Evolutionary conservation across 305 asterid genomes (phyloP).

Genomic region (Stenogyne calaminthoides): DNA sequence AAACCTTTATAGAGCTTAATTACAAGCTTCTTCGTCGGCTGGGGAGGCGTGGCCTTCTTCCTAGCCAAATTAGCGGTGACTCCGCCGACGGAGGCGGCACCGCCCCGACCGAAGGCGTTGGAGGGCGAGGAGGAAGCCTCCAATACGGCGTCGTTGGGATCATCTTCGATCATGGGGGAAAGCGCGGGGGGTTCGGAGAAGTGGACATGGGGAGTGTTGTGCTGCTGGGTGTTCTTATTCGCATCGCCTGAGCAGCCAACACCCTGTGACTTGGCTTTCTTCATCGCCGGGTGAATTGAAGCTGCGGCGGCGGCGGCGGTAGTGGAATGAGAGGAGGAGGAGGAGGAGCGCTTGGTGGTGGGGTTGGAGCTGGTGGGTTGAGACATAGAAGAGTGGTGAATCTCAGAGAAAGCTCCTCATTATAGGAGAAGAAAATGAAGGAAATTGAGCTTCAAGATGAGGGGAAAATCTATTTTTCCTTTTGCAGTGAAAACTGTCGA

Average conservation of each 20-base stretch:
- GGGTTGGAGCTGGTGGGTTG: slow-evolving; percentile 50
- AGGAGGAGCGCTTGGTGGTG: slow-evolving; percentile 56
- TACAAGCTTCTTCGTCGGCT: slow-evolving; percentile 68
- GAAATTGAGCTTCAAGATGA: slow-evolving; percentile 21
- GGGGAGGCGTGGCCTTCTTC: slow-evolving; percentile 74
- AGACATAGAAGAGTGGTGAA: slow-evolving; percentile 61
- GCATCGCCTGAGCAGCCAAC: slow-evolving; percentile 45
- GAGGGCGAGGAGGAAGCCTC: slow-evolving; percentile 51
- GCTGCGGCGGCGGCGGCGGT: slow-evolving; percentile 32
- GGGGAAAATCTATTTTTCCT: slow-evolving; percentile 1
- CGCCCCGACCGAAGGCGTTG: slow-evolving; percentile 39
- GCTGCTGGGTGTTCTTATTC: slow-evolving; percentile 51
- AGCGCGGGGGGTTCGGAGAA: slow-evolving; percentile 45
- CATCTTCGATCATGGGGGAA: slow-evolving; percentile 60
- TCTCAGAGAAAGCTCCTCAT: slow-evolving; percentile 53
- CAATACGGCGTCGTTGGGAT: slow-evolving; percentile 43
- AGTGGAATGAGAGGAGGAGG: slow-evolving; percentile 39
- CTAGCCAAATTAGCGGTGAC: slow-evolving; percentile 61
- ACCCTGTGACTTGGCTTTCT: slow-evolving; percentile 68
- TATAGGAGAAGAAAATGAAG: slow-evolving; percentile 26
- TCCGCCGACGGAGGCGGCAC: slow-evolving; percentile 49
- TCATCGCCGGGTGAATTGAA: slow-evolving; percentile 51
- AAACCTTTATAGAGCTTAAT: slow-evolving; percentile 70
- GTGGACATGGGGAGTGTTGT: slow-evolving; percentile 48
- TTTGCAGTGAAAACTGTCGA: not conserved